Percentiles rank a stretch among this genome's conserved stretches.
Evolutionary conservation across 2,329 filamentous ascomycete species (phyloP).

Genomic region (Ophiognomonia clavigignenti-juglandacearum): DNA sequence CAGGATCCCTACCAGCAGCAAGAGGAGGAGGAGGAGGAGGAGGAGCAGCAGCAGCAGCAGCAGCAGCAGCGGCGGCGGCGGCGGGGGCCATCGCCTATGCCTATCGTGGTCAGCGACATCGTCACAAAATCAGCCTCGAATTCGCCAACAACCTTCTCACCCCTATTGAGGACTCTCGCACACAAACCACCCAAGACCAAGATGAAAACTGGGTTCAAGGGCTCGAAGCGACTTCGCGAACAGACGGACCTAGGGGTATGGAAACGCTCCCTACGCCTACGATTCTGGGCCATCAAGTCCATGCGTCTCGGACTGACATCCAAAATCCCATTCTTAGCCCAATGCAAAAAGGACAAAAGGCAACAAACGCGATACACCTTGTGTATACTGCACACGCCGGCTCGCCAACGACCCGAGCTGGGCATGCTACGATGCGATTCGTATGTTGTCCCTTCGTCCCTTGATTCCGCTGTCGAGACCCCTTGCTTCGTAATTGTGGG

Average conservation of each 20-base stretch:
- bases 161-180: not conserved
- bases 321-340: not conserved
- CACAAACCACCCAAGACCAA: not conserved
- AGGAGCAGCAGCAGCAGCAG: too few species aligned
- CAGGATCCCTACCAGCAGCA: too few species aligned
- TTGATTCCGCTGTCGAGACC: not conserved
- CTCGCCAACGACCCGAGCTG: constrained; percentile 10
- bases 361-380: constrained; percentile 1
- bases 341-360: constrained; percentile 4
- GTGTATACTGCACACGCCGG: constrained; percentile 4
- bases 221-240: not conserved
- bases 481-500: too few species aligned
- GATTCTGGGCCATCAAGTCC: not conserved
- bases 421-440: constrained; percentile 8
- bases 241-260: not conserved
- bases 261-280: not conserved
- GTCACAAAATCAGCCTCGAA: not conserved
- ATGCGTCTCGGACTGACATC: not conserved
- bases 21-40: too few species aligned
- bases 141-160: not conserved
- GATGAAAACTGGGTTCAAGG: not conserved
- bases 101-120: constrained; percentile 9
- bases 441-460: not conserved
- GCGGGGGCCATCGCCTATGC: not conserved
- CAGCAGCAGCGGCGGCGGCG: too few species aligned